A percentile compares a stretch with the other conserved stretches of the same genome.
Evolutionary conservation across 176 grass and related monocot species (phyloP).

Genomic region (bread wheat (Triticum aestivum)): DNA sequence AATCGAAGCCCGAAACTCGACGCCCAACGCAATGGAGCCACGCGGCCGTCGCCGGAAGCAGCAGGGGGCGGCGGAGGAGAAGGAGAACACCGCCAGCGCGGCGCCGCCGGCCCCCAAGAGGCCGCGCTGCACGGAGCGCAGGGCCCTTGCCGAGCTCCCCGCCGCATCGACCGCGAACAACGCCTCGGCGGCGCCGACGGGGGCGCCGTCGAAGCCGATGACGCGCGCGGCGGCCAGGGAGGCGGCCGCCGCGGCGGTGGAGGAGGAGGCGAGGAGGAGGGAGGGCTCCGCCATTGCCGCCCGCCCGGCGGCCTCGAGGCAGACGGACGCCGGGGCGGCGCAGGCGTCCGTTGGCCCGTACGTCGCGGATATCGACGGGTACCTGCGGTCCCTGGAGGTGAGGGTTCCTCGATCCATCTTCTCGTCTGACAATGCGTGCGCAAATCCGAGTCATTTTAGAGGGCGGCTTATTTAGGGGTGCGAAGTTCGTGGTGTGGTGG

Average conservation of each 20-base stretch:
- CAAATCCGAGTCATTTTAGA: not conserved
- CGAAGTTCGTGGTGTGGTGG: not conserved
- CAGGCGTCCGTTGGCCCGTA: conserved; percentile 22
- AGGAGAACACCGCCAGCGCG: conserved; percentile 16
- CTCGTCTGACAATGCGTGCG: not conserved
- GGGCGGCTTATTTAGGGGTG: not conserved
- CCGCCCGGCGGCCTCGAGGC: not conserved
- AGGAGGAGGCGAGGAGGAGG: not conserved
- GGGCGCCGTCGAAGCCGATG: conserved; percentile 17
- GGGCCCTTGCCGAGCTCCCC: conserved; percentile 33
- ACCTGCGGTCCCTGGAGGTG: conserved; percentile 52
- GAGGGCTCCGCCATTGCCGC: not conserved
- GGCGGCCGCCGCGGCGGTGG: conserved; percentile 8
- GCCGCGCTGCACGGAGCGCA: conserved; percentile 1
- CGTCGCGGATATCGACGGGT: conserved; percentile 28
- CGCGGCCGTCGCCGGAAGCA: not conserved
- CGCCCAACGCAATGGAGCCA: not conserved
- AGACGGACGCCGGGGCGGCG: conserved; percentile 9
- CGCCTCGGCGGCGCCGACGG: not conserved
- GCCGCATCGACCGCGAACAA: not conserved
- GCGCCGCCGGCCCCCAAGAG: not conserved
- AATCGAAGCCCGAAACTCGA: not conserved
- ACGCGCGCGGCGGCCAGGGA: conserved; percentile 36
- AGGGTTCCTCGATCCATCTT: conserved; percentile 1
- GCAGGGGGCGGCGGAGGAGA: conserved; percentile 11